A percentile compares a stretch with the other conserved stretches of the same genome.
Conservation (phyloP, 331 rosid species). For the Acacia pycnantha region DNA sequence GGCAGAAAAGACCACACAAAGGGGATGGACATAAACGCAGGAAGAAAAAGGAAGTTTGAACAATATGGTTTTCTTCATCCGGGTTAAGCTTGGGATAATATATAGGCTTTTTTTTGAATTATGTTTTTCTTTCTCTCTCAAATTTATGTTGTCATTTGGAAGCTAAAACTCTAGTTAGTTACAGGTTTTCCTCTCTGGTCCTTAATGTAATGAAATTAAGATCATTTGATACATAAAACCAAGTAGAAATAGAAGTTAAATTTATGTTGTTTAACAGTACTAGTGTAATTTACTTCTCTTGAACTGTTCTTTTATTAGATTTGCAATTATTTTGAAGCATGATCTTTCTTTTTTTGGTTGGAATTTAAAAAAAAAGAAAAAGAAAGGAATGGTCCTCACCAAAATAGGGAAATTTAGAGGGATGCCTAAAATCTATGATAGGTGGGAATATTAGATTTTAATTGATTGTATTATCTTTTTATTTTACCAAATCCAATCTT, state of each 20-base stretch:
- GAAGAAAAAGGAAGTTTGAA: conserved; percentile 45
- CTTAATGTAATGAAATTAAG: neutral
- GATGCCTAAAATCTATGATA: too few species aligned
- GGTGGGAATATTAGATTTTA: too few species aligned
- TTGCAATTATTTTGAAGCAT: neutral
- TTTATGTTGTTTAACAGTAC: neutral
- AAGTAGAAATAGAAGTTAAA: neutral
- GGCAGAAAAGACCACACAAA: conserved; percentile 42
- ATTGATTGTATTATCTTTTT: too few species aligned
- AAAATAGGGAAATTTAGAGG: too few species aligned
- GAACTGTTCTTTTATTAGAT: neutral
- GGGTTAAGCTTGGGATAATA: neutral
- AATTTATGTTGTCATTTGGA: neutral
- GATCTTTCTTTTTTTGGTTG: neutral
- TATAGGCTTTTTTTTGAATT: neutral
- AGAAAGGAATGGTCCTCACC: too few species aligned
- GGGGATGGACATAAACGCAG: conserved; percentile 38
- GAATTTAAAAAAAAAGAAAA: too few species aligned
- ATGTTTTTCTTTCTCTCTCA: neutral
- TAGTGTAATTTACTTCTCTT: neutral
- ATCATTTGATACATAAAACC: neutral
- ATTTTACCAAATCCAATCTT: too few species aligned
- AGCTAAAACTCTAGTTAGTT: neutral
- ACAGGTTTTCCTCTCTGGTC: neutral
- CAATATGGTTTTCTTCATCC: neutral